A percentile compares a stretch with the other conserved stretches of the same genome.
Evolutionary conservation across 805 yeast species (phyloP).

Genomic region (Spathaspora sp.): DNA sequence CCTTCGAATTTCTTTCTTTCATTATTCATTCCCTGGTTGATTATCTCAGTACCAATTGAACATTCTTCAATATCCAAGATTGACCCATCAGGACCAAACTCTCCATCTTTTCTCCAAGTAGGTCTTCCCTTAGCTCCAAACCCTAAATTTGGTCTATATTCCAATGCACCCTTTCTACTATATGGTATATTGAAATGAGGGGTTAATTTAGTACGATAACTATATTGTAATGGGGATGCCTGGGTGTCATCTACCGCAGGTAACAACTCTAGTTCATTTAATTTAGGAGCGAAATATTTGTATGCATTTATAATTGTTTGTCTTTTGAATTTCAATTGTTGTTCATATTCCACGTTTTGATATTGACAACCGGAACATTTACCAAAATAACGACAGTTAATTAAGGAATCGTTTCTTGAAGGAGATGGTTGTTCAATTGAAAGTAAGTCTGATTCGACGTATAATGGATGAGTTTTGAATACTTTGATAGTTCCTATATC

Average conservation of each 20-base stretch:
- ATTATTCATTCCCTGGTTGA: slow-evolving; percentile 68
- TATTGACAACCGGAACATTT: slow-evolving; percentile 94
- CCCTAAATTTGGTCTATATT: slow-evolving; percentile 69
- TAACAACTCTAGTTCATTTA: slow-evolving; percentile 37
- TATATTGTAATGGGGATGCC: slow-evolving; percentile 71
- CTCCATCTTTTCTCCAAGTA: slow-evolving; percentile 61
- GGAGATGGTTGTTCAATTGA: slow-evolving; percentile 35
- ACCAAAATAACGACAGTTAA: slow-evolving; percentile 82
- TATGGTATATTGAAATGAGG: slow-evolving; percentile 90
- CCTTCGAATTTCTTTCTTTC: slow-evolving; percentile 59
- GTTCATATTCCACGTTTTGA: slow-evolving; percentile 69
- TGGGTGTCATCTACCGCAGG: slow-evolving; percentile 66
- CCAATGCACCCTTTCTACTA: slow-evolving; percentile 29
- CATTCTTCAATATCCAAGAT: slow-evolving; percentile 94
- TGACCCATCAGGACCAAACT: slow-evolving; percentile 56
- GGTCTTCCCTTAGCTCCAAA: slow-evolving; percentile 86
- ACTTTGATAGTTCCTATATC: slow-evolving; percentile 69
- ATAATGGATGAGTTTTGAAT: slow-evolving; percentile 72
- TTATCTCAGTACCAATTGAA: slow-evolving; percentile 76
- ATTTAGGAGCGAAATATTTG: slow-evolving; percentile 64
- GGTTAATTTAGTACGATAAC: slow-evolving; percentile 88
- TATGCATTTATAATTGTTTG: slow-evolving; percentile 80
- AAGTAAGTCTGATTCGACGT: slow-evolving; percentile 72
- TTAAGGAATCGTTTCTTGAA: slow-evolving; percentile 52
- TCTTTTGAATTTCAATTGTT: slow-evolving; percentile 68